Percentiles rank a stretch among this genome's conserved stretches.
These are phyloP conservation scores for Ilyonectria robusta DNA, from an alignment of 2,329 filamentous ascomycete genomes.

Conservation along the genomic window DNA sequence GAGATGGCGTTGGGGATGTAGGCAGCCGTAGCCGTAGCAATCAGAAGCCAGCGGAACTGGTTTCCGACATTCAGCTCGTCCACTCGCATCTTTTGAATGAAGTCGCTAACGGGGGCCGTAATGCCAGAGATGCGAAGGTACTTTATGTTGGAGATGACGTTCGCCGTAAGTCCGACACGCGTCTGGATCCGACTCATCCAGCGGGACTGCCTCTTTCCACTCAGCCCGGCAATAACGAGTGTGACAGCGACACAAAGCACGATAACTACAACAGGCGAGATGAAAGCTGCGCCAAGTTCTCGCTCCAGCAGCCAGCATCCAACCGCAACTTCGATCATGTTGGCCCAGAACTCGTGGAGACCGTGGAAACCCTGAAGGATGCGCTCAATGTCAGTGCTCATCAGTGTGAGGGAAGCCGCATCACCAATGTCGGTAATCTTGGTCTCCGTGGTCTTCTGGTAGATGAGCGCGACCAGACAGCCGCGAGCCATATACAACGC, in stretches of 20 bases:
- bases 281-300: constrained; percentile 63
- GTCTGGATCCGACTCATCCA: constrained; percentile 57
- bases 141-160: constrained; percentile 51
- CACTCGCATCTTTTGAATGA: constrained; percentile 47
- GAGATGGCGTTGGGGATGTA: constrained; percentile 54
- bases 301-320: constrained; percentile 62
- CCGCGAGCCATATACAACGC: constrained; percentile 51
- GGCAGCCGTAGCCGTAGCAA: constrained; percentile 43
- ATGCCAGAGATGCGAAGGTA: constrained; percentile 51
- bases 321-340: constrained; percentile 58
- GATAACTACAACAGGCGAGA: constrained; percentile 62
- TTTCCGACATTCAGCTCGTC: constrained; percentile 48
- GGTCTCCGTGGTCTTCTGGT: constrained; percentile 50
- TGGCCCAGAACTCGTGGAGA: constrained; percentile 60
- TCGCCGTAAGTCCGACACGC: constrained; percentile 50
- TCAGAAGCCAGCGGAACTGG: constrained; percentile 44
- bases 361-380: constrained; percentile 52
- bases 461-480: constrained; percentile 51
- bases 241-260: constrained; percentile 43
- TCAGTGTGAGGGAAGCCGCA: constrained; percentile 60
- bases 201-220: constrained; percentile 43
- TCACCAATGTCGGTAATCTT: constrained; percentile 52
- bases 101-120: constrained; percentile 44
- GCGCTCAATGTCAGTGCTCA: constrained; percentile 63
- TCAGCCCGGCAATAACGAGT: constrained; percentile 27